phyloP scores from a whole-genome alignment of 306 rosid species.

The Parietaria judaica region DNA sequence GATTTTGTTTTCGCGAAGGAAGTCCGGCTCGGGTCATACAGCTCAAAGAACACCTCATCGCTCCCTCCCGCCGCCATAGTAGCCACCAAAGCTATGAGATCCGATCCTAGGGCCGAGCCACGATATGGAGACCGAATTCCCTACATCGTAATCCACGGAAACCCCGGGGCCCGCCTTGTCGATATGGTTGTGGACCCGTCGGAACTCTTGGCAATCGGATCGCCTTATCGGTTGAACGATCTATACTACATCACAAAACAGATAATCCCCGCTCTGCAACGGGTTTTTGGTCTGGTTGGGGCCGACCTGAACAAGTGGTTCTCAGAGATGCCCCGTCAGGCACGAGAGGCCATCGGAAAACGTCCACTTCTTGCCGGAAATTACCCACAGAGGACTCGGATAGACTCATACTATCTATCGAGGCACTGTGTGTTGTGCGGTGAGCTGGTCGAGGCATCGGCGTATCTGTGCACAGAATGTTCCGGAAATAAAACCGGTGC shows the following conservation, averaged over 20 bases:
- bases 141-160: slow-evolving; percentile 81
- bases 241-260: slow-evolving; percentile 85
- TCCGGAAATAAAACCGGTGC: slow-evolving; percentile 51
- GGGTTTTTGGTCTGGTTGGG: slow-evolving; percentile 77
- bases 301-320: slow-evolving; percentile 83
- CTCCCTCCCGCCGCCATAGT: slow-evolving; percentile 98
- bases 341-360: slow-evolving; percentile 56
- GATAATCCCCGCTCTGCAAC: slow-evolving; percentile 86
- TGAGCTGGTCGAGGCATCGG: slow-evolving; percentile 64
- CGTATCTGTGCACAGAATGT: slow-evolving; percentile 59
- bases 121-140: slow-evolving; percentile 85
- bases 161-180: slow-evolving; percentile 82
- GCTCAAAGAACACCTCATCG: slow-evolving; percentile 50
- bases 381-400: slow-evolving; percentile 56
- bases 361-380: slow-evolving; percentile 32
- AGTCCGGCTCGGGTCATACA: slow-evolving; percentile 82
- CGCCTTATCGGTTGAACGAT: slow-evolving; percentile 74
- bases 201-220: slow-evolving; percentile 66
- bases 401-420: slow-evolving; percentile 88
- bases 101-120: slow-evolving; percentile 91
- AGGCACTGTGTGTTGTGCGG: slow-evolving; percentile 83
- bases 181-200: slow-evolving; percentile 93
- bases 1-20: slow-evolving; percentile 96
- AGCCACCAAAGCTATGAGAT: slow-evolving; percentile 79
- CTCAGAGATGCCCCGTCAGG: slow-evolving; percentile 75